Conservation (phyloP, 2,329 filamentous ascomycete genomes). For the Ascochyta lentis region DNA sequence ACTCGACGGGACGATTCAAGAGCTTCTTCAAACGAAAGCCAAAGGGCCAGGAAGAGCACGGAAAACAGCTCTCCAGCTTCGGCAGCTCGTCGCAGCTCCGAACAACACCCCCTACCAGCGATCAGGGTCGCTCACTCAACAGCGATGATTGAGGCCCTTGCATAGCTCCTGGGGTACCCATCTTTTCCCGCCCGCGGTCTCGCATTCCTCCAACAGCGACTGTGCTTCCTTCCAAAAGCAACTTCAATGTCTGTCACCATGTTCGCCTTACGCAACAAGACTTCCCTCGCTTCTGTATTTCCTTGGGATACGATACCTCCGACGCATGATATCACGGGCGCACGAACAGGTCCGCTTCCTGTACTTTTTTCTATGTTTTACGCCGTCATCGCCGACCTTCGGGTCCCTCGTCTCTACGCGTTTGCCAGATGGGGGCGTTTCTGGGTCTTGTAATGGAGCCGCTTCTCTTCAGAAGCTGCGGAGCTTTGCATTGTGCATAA, state of each 20-base stretch:
- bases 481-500: constrained; percentile 16
- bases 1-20: constrained; percentile 44
- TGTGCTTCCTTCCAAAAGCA: neutral
- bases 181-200: neutral
- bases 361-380: constrained; percentile 20
- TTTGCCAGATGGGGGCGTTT: constrained; percentile 13
- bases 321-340: constrained; percentile 21
- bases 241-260: neutral
- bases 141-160: constrained; percentile 41
- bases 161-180: neutral
- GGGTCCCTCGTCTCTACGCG: constrained; percentile 8
- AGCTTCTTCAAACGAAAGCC: constrained; percentile 48
- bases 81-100: constrained; percentile 44
- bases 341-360: constrained; percentile 19
- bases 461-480: constrained; percentile 10
- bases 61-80: constrained; percentile 45
- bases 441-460: constrained; percentile 10
- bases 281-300: constrained; percentile 11
- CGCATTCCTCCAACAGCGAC: neutral
- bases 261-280: constrained; percentile 4
- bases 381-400: constrained; percentile 9
- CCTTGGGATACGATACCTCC: constrained; percentile 18
- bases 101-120: constrained; percentile 45
- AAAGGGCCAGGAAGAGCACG: constrained; percentile 35
- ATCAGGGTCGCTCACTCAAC: constrained; percentile 43